Evolutionary conservation across 2,329 filamentous ascomycete genomes (phyloP).

Genomic region (Paraphaeosphaeria sporulosa): DNA sequence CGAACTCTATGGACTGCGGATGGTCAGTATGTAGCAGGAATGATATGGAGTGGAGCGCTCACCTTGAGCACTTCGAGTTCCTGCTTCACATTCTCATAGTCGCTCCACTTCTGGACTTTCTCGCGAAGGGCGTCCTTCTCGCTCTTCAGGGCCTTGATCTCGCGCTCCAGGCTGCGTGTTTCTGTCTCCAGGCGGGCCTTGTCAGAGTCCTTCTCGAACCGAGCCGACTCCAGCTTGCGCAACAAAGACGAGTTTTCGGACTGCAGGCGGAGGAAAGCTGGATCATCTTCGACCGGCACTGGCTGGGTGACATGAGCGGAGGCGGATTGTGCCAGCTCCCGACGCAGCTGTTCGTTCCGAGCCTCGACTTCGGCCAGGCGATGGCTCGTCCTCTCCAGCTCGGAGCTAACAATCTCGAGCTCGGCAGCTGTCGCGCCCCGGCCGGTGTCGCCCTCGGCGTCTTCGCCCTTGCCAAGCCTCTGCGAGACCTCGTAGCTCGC

Average conservation of each 20-base stretch:
- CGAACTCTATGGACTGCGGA: conserved; percentile 85
- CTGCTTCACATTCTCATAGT: conserved; percentile 96
- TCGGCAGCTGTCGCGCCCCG: conserved; percentile 83
- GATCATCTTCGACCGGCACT: conserved; percentile 82
- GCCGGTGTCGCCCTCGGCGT: conserved; percentile 63
- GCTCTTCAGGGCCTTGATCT: conserved; percentile 74
- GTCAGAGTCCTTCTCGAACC: conserved; percentile 83
- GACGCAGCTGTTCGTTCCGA: conserved; percentile 88
- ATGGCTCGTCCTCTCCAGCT: conserved; percentile 87
- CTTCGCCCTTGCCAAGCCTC: conserved; percentile 77
- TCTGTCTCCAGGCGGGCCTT: conserved; percentile 79
- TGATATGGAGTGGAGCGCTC: conserved; percentile 19
- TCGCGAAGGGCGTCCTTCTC: conserved; percentile 81
- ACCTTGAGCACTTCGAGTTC: conserved; percentile 93
- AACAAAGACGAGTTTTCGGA: conserved; percentile 94
- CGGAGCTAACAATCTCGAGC: conserved; percentile 89
- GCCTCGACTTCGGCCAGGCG: conserved; percentile 90
- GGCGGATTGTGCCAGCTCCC: conserved; percentile 89
- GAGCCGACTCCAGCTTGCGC: conserved; percentile 82
- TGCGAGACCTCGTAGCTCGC: conserved; percentile 97
- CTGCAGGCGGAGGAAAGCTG: conserved; percentile 83
- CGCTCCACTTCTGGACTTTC: conserved; percentile 87
- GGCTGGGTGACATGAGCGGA: conserved; percentile 70
- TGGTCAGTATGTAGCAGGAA: conserved; percentile 17
- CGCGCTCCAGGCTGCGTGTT: conserved; percentile 80